These are phyloP conservation scores for Stagonosporopsis tanaceti DNA, from an alignment of 2,329 filamentous ascomycete genomes.

Conservation along the genomic window DNA sequence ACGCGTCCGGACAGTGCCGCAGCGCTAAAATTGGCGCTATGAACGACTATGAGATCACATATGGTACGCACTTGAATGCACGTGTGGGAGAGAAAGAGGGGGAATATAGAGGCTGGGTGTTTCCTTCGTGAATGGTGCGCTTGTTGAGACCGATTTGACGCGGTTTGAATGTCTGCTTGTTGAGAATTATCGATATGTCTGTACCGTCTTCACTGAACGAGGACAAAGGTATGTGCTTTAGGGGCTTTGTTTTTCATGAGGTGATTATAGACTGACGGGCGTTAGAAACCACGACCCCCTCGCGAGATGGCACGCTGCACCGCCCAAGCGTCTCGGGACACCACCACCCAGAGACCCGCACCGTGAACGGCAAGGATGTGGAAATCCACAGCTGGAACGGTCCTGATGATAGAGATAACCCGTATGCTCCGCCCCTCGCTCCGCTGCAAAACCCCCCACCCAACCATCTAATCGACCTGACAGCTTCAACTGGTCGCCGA, in stretches of 20 bases:
- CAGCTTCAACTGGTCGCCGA: constrained; percentile 53
- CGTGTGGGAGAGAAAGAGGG: not conserved
- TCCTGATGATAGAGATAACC: constrained; percentile 35
- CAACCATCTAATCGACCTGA: not conserved
- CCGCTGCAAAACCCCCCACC: too few relatives aligned
- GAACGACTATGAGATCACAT: constrained; percentile 12
- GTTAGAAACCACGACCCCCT: not conserved
- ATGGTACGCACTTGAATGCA: not conserved
- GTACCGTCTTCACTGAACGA: constrained; percentile 14
- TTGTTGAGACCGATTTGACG: not conserved
- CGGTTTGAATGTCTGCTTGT: not conserved
- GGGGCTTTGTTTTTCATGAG: not conserved
- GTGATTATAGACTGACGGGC: not conserved
- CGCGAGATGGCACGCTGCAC: constrained; percentile 10
- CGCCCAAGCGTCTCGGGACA: constrained; percentile 7
- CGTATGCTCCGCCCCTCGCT: constrained; percentile 17
- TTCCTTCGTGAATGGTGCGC: too few relatives aligned
- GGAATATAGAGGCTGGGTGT: not conserved
- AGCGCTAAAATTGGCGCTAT: constrained; percentile 1
- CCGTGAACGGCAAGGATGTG: constrained; percentile 32
- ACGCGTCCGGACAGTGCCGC: not conserved
- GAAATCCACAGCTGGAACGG: constrained; percentile 37
- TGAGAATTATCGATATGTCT: constrained; percentile 20
- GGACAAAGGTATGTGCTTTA: constrained; percentile 16
- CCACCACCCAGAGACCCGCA: constrained; percentile 18